Conservation (phyloP, 352 stramenopile genomes). For the Thraustotheca clavata region DNA sequence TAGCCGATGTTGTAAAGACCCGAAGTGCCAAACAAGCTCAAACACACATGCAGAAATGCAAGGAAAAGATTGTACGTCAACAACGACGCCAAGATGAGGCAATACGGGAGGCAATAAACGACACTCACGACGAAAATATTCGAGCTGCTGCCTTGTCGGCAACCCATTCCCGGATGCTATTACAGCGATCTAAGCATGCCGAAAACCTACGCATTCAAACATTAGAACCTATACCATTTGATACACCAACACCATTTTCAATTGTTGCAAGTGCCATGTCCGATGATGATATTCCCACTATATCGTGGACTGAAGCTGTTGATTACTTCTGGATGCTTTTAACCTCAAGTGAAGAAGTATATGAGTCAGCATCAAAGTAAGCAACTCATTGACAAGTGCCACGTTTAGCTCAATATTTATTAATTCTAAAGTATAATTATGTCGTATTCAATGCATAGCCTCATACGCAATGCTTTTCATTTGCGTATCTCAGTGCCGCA, state of each 20-base stretch:
- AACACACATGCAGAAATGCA: conserved; percentile 54
- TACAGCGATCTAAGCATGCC: background rate
- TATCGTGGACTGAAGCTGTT: background rate
- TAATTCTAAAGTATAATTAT: no score
- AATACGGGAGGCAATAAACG: background rate
- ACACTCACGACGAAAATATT: background rate
- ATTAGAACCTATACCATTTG: background rate
- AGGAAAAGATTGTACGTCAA: conserved; percentile 32
- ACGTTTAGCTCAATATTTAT: no score
- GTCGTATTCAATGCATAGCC: no score
- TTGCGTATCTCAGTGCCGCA: no score
- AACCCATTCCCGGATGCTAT: background rate
- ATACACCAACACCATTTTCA: background rate
- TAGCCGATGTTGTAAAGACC: conserved; percentile 37
- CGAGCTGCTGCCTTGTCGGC: background rate
- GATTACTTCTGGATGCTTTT: background rate
- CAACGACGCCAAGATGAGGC: background rate
- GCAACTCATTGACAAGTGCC: no score
- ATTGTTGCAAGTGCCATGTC: background rate
- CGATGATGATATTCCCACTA: background rate
- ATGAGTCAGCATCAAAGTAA: no score
- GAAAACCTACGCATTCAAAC: background rate
- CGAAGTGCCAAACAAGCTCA: conserved; percentile 47
- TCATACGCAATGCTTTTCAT: no score
- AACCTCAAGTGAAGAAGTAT: no score